phyloP scores from a whole-genome alignment of 1,139 yeast genomes.

The Kluyveromyces marxianus region DNA sequence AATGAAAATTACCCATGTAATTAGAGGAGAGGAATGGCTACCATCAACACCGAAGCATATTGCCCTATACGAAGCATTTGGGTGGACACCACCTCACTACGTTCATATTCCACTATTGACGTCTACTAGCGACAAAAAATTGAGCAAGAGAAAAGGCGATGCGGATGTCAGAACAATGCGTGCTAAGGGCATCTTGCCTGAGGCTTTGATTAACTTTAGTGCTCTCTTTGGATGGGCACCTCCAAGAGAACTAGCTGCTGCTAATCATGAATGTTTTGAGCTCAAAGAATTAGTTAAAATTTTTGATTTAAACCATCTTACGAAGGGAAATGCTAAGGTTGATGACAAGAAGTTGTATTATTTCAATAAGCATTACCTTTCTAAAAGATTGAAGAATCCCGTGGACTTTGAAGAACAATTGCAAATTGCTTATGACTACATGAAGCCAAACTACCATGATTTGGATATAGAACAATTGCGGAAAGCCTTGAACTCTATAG shows the following conservation, averaged over 20 bases:
- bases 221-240: conserved; percentile 96
- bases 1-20: conserved; percentile 88
- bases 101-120: conserved; percentile 89
- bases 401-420: conserved; percentile 29
- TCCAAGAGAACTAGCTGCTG: conserved; percentile 44
- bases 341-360: conserved; percentile 64
- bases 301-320: conserved; percentile 55
- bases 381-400: conserved; percentile 34
- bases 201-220: conserved; percentile 78
- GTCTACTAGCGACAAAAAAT: conserved; percentile 63
- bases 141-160: conserved; percentile 83
- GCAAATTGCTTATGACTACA: conserved; percentile 26
- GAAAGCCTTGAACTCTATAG: conserved; percentile 22
- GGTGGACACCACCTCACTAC: conserved; percentile 76
- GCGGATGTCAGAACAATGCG: conserved; percentile 57
- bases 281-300: conserved; percentile 44
- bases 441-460: conserved; percentile 13
- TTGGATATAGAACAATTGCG: conserved; percentile 17
- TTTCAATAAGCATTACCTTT: conserved; percentile 66
- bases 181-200: conserved; percentile 66
- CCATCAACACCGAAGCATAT: conserved; percentile 93
- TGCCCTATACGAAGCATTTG: conserved; percentile 78
- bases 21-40: conserved; percentile 97
- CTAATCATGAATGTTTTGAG: conserved; percentile 54
- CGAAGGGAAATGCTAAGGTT: conserved; percentile 91